A percentile compares a stretch with the other conserved stretches of the same genome.
These are phyloP conservation scores for Hanseniaspora nectarophila DNA, from an alignment of 805 yeast species.

Conservation along the genomic window DNA sequence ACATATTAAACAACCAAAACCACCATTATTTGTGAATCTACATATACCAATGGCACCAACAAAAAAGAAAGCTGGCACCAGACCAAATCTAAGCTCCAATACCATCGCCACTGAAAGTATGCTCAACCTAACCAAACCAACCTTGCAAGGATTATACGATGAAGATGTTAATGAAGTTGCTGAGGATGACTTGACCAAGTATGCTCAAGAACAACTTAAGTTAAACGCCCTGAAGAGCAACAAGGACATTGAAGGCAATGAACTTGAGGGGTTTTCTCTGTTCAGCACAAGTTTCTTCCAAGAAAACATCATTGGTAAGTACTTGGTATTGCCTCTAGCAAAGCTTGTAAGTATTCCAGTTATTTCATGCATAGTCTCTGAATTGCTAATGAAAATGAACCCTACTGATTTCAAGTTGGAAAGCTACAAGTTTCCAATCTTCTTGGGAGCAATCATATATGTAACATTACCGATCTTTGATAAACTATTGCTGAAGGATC, in stretches of 20 bases:
- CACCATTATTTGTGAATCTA: not conserved
- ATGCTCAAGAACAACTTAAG: not conserved
- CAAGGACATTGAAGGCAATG: not conserved
- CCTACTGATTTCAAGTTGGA: slow-evolving; percentile 3
- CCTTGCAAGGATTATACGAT: slow-evolving; percentile 41
- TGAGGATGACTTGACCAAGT: slow-evolving; percentile 17
- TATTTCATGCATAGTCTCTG: not conserved
- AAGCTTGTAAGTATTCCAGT: not conserved
- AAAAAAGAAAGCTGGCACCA: not conserved
- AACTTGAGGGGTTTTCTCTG: not conserved
- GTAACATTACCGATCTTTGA: slow-evolving; percentile 4
- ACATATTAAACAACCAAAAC: not conserved
- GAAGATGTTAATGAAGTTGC: slow-evolving; percentile 30
- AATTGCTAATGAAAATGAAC: slow-evolving; percentile 2
- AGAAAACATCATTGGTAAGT: not conserved
- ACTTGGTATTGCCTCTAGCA: not conserved
- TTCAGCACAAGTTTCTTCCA: not conserved
- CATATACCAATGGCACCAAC: not conserved
- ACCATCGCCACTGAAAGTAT: slow-evolving; percentile 27
- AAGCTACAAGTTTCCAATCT: slow-evolving; percentile 25
- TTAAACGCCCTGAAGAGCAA: not conserved
- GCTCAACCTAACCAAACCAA: slow-evolving; percentile 39
- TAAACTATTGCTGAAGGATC: slow-evolving; percentile 9
- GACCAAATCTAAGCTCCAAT: not conserved
- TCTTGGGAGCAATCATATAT: slow-evolving; percentile 26